Evolutionary conservation across 1,284 basidiomycete genomes (phyloP), one percentile per base, ranked within the genome.

Genomic region (Pseudozyma thailandica): DNA sequence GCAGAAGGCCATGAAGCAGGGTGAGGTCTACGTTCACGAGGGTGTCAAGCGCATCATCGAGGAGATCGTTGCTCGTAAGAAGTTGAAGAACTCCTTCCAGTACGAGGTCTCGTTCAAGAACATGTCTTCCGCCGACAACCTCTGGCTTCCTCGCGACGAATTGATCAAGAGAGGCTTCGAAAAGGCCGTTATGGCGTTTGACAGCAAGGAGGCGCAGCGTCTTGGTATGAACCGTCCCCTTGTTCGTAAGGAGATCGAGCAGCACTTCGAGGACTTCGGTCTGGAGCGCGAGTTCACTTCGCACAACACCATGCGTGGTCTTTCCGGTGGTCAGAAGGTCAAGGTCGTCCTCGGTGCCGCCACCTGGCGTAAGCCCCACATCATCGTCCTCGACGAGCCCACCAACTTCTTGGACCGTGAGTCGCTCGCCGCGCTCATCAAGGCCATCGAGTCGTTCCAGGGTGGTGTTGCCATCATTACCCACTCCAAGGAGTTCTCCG

Each of bases 351-450:
- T 82, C 20, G 81, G 58, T 45, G 81, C 81, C 45, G 81, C 81
- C 55, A 82, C 81, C 15, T 82, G 81, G 81, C 80, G 81, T 30
- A 62, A 65, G 46, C 81, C 81, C 39, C 81, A 82, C 81, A 76
- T 82, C 59, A 79, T 82, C 71, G 63, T 82, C 27, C 75, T 82
- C 33, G 81, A 82, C 68, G 81, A 82, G 73, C 79, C 80, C 47
- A 80, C 79, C 64, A 82, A 82, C 75, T 82, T 82, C 80, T 72
- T 82, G 72, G 81, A 82, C 75, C 80, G 81, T 46, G 81, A 82
- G 72, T 82, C 81, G 55, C 80, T 82, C 39, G 81, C 81, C 25
- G 81, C 81, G 12, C 75, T 82, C 60, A 82, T 82, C 68, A 65
- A 76, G 53, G 78, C 81, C 45, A 78, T 82, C 64, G 78, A 82